These are phyloP conservation scores for Massariosphaeria phaeospora DNA, from an alignment of 495 filamentous ascomycete species.

Conservation along the genomic window DNA sequence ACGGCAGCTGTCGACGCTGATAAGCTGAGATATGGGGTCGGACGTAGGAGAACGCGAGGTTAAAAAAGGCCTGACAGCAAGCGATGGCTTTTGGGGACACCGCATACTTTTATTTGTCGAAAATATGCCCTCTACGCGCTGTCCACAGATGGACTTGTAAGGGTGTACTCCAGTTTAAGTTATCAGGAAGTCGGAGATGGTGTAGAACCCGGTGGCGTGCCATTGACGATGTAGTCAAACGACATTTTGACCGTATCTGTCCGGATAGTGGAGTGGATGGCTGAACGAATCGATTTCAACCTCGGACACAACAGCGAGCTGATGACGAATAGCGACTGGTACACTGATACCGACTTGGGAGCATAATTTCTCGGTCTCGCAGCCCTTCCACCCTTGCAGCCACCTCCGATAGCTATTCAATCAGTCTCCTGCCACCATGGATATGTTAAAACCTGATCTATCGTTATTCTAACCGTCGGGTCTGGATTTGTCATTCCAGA, in stretches of 20 bases:
- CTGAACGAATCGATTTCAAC: conserved; percentile 5
- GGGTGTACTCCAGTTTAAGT: conserved; percentile 1
- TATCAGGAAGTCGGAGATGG: conserved; percentile 1
- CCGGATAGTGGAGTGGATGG: conserved; percentile 1
- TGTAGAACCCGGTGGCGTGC: conserved; percentile 1
- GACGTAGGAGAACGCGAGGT: too few species aligned
- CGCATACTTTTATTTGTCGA: too few species aligned
- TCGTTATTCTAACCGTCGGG: conserved; percentile 37
- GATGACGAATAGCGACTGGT: conserved; percentile 12
- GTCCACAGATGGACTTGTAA: too few species aligned
- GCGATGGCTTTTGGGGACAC: too few species aligned
- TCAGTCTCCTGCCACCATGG: conserved; percentile 34
- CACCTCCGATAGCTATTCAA: conserved; percentile 25
- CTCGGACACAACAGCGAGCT: conserved; percentile 9
- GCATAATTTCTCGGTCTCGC: conserved; percentile 24
- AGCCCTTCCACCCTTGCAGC: conserved; percentile 12
- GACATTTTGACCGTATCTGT: conserved; percentile 8
- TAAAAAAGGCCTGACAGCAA: too few species aligned
- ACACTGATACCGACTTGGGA: conserved; percentile 12
- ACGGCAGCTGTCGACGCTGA: too few species aligned
- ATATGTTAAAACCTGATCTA: conserved; percentile 38
- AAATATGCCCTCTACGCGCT: too few species aligned
- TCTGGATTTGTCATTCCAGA: conserved; percentile 37
- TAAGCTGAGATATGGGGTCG: too few species aligned
- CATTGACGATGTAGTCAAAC: not conserved